Evolutionary conservation across 495 filamentous ascomycete species (phyloP).

Genomic region (Penicillium canariense): DNA sequence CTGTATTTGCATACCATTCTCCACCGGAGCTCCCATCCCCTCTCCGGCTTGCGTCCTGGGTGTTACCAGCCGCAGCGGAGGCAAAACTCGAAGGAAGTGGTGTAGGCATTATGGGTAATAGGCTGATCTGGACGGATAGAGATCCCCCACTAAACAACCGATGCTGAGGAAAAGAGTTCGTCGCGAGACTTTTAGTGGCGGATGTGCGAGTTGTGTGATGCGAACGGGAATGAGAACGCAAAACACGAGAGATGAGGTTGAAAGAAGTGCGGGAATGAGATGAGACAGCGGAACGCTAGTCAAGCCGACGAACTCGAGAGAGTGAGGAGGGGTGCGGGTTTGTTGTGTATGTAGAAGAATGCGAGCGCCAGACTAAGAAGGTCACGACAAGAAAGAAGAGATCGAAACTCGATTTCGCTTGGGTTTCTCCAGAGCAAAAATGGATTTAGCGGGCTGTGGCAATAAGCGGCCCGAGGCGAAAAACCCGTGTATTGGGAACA

Average conservation of each 20-base stretch:
- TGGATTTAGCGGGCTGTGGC: conserved; percentile 31
- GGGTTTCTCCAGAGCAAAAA: conserved; percentile 31
- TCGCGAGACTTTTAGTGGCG: conserved; percentile 29
- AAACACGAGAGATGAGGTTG: conserved; percentile 19
- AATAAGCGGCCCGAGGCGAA: conserved; percentile 12
- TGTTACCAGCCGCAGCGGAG: conserved; percentile 75
- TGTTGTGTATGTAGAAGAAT: conserved; percentile 25
- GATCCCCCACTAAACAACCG: conserved; percentile 25
- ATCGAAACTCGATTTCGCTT: conserved; percentile 34
- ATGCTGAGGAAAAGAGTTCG: conserved; percentile 16
- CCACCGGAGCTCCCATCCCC: conserved; percentile 54
- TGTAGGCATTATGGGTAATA: conserved; percentile 60
- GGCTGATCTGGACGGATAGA: conserved; percentile 19
- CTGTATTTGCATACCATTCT: conserved; percentile 51
- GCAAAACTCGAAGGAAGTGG: conserved; percentile 81
- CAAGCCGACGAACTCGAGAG: conserved; percentile 19
- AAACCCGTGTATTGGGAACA: conserved; percentile 14
- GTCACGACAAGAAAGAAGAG: conserved; percentile 28
- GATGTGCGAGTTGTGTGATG: conserved; percentile 22
- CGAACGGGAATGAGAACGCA: conserved; percentile 26
- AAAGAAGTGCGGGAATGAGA: conserved; percentile 3
- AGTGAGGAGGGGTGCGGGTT: conserved; percentile 10
- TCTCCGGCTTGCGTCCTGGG: conserved; percentile 51
- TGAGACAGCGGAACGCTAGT: conserved; percentile 18
- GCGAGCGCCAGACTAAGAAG: conserved; percentile 28